Evolutionary conservation across 306 rosid species (phyloP).

Genomic region (Spatholobus suberectus): DNA sequence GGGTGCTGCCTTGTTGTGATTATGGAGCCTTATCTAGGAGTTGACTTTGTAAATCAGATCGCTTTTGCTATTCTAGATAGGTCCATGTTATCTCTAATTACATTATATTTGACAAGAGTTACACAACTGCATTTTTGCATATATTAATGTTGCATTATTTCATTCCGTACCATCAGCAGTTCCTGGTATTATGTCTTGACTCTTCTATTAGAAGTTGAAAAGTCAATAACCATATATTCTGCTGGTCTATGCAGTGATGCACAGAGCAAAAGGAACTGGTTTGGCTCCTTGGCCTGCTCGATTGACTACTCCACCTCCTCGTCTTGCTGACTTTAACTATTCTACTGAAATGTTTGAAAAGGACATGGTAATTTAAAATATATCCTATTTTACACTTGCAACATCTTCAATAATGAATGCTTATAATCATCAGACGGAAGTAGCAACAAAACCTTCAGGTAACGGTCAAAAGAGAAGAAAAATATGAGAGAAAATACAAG

Average conservation of each 20-base stretch:
- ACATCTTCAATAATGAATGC: conserved; percentile 5
- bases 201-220: conserved; percentile 33
- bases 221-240: conserved; percentile 42
- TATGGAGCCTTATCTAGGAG: not conserved
- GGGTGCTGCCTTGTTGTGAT: conserved; percentile 8
- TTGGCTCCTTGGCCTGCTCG: conserved; percentile 94
- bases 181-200: conserved; percentile 34
- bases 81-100: conserved; percentile 25
- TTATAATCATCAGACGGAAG: conserved; percentile 11
- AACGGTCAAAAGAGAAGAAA: conserved; percentile 29
- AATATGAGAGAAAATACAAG: not conserved
- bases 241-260: conserved; percentile 66
- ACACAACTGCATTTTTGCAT: not conserved
- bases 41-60: conserved; percentile 7
- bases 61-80: conserved; percentile 17
- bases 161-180: conserved; percentile 20
- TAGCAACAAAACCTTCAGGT: not conserved
- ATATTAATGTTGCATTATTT: conserved; percentile 28
- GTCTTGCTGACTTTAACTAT: conserved; percentile 87
- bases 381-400: conserved; percentile 13
- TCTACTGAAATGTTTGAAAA: conserved; percentile 69
- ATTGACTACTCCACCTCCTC: conserved; percentile 85
- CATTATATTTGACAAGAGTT: not conserved
- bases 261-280: conserved; percentile 74
- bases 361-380: conserved; percentile 66